Evolutionary conservation across 768 basidiomycete genomes (phyloP).

Genomic region (Hypholoma fasciculare): DNA sequence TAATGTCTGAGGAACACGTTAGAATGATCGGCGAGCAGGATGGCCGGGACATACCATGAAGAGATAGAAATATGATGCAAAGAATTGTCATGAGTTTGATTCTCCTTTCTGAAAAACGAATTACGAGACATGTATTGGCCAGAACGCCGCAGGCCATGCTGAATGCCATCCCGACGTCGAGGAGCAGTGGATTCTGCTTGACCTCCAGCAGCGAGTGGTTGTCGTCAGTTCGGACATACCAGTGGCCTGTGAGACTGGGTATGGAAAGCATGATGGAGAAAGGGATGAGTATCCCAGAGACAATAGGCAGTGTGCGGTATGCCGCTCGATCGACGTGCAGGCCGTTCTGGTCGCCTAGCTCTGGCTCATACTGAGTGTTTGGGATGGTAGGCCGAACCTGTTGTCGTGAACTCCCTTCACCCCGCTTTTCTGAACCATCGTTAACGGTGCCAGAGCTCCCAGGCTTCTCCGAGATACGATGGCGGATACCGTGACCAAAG

Average conservation of each 20-base stretch:
- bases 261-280: conserved; percentile 84
- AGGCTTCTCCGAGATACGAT: neutral
- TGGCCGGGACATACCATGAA: conserved; percentile 56
- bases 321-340: conserved; percentile 14
- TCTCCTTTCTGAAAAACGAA: conserved; percentile 71
- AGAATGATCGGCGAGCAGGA: conserved; percentile 3
- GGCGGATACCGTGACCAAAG: neutral
- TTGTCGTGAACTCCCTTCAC: neutral
- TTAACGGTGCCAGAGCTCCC: neutral
- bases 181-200: conserved; percentile 52
- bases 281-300: conserved; percentile 68
- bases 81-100: conserved; percentile 63
- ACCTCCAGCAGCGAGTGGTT: conserved; percentile 43
- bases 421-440: neutral
- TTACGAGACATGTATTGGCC: conserved; percentile 67
- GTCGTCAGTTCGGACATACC: conserved; percentile 63
- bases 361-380: neutral
- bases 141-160: conserved; percentile 69
- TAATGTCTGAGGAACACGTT: conserved; percentile 48
- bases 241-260: conserved; percentile 73
- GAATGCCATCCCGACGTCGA: conserved; percentile 61
- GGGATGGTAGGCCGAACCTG: neutral
- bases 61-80: conserved; percentile 61
- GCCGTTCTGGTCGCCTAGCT: neutral
- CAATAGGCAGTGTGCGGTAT: conserved; percentile 63